phyloP scores from a whole-genome alignment of 805 yeast species.

The Myxozyma neotropica region DNA sequence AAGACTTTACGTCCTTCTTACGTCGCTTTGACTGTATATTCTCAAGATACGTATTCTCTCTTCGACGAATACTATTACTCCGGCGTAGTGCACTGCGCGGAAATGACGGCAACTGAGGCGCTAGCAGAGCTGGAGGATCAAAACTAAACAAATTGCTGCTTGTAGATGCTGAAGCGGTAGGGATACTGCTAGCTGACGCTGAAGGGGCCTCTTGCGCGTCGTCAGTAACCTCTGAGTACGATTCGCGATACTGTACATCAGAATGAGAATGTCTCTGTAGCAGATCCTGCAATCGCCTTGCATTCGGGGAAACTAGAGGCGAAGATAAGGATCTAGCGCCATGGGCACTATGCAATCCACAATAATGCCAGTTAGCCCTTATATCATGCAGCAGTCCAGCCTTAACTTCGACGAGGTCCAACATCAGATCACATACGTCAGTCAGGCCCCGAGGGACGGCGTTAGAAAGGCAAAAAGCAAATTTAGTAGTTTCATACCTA shows the following conservation, averaged over 20 bases:
- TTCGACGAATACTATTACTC: constrained; percentile 18
- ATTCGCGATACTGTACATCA: not conserved
- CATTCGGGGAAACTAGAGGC: not conserved
- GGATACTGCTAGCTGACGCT: not conserved
- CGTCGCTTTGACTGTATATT: constrained; percentile 19
- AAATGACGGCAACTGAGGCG: not conserved
- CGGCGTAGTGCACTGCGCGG: constrained; percentile 20
- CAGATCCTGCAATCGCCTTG: not conserved
- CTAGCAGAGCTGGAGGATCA: not conserved
- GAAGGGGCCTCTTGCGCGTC: constrained; percentile 7
- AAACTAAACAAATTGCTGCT: not conserved
- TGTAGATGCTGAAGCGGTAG: not conserved
- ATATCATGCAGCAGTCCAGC: too few species aligned
- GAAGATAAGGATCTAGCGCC: not conserved
- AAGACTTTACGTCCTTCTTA: constrained; percentile 8
- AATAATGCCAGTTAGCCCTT: not conserved
- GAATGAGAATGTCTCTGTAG: not conserved
- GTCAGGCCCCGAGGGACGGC: too few species aligned
- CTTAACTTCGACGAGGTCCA: too few species aligned
- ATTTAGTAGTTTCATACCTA: not conserved
- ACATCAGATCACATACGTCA: too few species aligned
- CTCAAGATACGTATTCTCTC: constrained; percentile 23
- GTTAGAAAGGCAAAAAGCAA: too few species aligned
- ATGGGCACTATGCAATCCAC: not conserved
- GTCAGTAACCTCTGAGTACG: constrained; percentile 3